Conservation (phyloP, 2,329 filamentous ascomycete species). For the Proliferodiscus dingleyae region DNA sequence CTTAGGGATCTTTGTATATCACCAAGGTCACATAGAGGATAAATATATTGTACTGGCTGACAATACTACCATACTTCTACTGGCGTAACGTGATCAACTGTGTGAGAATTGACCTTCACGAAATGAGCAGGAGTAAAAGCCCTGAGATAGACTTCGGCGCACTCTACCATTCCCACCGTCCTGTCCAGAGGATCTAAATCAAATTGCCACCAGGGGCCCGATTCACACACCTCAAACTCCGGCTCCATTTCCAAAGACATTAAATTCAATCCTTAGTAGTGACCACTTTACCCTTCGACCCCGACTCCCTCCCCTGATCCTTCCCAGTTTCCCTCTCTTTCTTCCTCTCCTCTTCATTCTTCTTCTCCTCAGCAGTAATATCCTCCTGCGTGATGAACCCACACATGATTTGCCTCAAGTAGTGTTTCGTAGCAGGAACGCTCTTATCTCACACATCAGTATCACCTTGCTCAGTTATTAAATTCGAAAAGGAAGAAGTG, state of each 20-base stretch:
- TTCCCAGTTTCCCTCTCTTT: background rate
- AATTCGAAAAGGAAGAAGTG: background rate
- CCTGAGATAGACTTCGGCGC: too few species aligned
- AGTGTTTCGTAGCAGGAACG: slow-evolving; percentile 49
- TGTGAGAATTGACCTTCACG: too few species aligned
- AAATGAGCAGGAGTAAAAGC: too few species aligned
- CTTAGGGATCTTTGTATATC: background rate
- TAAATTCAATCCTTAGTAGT: too few species aligned
- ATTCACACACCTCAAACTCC: too few species aligned
- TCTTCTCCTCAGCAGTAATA: background rate
- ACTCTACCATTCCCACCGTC: too few species aligned
- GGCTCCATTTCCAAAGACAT: too few species aligned
- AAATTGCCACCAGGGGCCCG: too few species aligned
- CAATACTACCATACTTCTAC: background rate
- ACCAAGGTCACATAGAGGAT: background rate
- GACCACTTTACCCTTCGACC: background rate
- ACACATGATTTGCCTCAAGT: slow-evolving; percentile 52
- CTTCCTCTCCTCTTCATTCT: background rate
- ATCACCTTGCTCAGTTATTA: background rate
- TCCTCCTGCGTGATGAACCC: slow-evolving; percentile 32
- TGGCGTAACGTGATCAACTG: too few species aligned
- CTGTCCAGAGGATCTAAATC: too few species aligned
- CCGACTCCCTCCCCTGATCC: background rate
- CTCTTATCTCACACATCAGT: slow-evolving; percentile 37
- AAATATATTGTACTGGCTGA: background rate